Evolutionary conservation across 1,139 yeast species (phyloP), one percentile per base, ranked within the genome.

Genomic region (Pichiaceae sp.): DNA sequence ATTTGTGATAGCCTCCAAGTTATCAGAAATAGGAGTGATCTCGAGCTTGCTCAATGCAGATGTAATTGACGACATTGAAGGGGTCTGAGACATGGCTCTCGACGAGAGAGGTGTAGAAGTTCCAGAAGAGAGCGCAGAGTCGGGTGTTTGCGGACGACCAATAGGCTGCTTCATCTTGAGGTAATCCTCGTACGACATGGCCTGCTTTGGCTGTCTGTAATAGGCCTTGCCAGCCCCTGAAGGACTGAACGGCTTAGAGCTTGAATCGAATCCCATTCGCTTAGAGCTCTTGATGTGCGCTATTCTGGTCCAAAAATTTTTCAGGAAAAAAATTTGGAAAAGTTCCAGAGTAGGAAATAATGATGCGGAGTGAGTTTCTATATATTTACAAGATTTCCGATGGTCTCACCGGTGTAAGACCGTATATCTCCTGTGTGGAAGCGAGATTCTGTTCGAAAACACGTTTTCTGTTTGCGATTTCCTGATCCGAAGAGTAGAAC

Each of bases 1-100:
- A 32, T 62, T 64, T 42, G 78, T 76, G 36, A 87, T 66, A 34
- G 67, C 66, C 23, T 63, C 60, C 49, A 89, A 64, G 42, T 70
- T 59, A 26, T 72, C 78, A 35, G 80, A 71, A 43, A 87, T 67
- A 16, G 96, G 95, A n/a, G 82, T 64, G 33, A 75, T 56, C 28
- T 70, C 72, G 45, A 87, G 62, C 49, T 81, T 83, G 42, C 70
- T 70, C 53, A 86, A 66, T 8, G 91, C 83, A 30, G 83, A 70
- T 42, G 74, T 75, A 42, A 87, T 64, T 4, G 95, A 84, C 9
- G 89, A 72, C 17, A 86, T 68, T 3, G 85, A 76, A 3, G 71
- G 59, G 47, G 46, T 42, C 3, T 52, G 39, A 14, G 54, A 46
- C 34, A 49, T 35, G 20, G 60, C 50, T 20, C 53, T 49, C 21